These are phyloP conservation scores for Penicillium crystallinum DNA, from an alignment of 495 filamentous ascomycete genomes.

Conservation along the genomic window DNA sequence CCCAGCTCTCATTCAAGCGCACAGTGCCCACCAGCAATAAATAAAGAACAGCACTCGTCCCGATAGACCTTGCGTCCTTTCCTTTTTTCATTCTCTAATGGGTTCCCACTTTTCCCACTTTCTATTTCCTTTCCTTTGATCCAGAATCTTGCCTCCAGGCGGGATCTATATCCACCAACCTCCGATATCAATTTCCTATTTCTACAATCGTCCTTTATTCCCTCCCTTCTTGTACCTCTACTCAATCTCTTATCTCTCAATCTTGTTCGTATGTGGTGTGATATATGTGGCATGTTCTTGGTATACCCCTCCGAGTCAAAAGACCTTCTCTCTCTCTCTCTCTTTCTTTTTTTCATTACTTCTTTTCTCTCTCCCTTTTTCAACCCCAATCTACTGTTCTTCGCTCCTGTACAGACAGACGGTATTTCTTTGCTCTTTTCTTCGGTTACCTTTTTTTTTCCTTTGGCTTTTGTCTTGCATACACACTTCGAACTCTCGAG, in stretches of 20 bases:
- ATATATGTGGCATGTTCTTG: conserved; percentile 31
- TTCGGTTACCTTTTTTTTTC: background rate
- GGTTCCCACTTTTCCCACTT: background rate
- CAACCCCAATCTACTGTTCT: conserved; percentile 2
- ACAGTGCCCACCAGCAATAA: conserved; percentile 23
- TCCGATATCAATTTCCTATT: conserved; percentile 6
- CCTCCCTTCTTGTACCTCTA: conserved; percentile 1
- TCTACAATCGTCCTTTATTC: background rate
- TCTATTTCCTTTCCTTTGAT: conserved; percentile 3
- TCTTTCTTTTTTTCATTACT: background rate
- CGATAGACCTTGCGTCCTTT: background rate
- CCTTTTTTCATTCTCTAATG: conserved; percentile 8
- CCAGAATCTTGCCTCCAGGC: background rate
- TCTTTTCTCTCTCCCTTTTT: background rate
- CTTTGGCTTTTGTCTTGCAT: conserved; percentile 6
- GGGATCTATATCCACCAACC: background rate
- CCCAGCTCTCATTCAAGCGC: conserved; percentile 26
- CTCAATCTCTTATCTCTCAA: conserved; percentile 1
- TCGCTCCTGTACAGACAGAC: conserved; percentile 14
- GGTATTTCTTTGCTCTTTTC: background rate
- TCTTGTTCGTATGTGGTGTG: conserved; percentile 14
- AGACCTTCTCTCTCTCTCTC: conserved; percentile 11
- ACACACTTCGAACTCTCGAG: background rate
- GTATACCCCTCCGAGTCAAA: conserved; percentile 28
- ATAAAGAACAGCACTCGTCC: conserved; percentile 12